These are phyloP conservation scores for Globisporangium echinulatum DNA, from an alignment of 352 stramenopile species.

Conservation along the genomic window DNA sequence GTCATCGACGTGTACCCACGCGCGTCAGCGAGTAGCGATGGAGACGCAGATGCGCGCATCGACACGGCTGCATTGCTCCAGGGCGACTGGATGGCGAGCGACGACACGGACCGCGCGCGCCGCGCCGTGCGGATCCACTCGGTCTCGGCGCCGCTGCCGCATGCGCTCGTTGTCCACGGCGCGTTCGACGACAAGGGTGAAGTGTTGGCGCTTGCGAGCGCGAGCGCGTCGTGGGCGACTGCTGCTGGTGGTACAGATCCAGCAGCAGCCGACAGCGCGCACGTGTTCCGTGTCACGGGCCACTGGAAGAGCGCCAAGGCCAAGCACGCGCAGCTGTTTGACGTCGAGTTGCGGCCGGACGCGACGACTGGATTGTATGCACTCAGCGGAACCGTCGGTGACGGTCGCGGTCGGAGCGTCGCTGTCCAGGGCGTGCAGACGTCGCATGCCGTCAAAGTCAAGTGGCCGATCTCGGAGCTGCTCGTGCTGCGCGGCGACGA, in stretches of 20 bases:
- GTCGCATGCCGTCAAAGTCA: conserved; percentile 48
- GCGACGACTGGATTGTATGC: conserved; percentile 24
- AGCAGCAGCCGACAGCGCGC: conserved; percentile 10
- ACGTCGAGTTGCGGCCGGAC: conserved; percentile 58
- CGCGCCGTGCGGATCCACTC: conserved; percentile 62
- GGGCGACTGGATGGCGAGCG: conserved; percentile 72
- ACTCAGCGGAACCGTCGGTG: conserved; percentile 65
- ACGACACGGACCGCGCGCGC: conserved; percentile 59
- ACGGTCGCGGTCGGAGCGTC: conserved; percentile 48
- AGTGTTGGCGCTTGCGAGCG: conserved; percentile 46
- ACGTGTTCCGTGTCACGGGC: conserved; percentile 49
- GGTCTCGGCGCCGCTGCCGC: conserved; percentile 40
- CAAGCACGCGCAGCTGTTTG: conserved; percentile 67
- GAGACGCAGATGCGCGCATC: neutral
- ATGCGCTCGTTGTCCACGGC: conserved; percentile 59
- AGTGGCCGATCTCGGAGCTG: conserved; percentile 74
- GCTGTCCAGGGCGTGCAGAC: conserved; percentile 55
- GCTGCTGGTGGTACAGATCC: conserved; percentile 15
- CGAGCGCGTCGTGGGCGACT: conserved; percentile 30
- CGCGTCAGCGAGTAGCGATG: neutral
- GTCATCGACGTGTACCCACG: conserved; percentile 63
- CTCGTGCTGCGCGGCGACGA: conserved; percentile 72
- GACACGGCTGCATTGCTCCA: conserved; percentile 22
- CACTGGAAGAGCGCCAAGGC: conserved; percentile 71
- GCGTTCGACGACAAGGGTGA: conserved; percentile 68